A percentile compares a stretch with the other conserved stretches of the same genome.
Evolutionary conservation across 257 asterid species (phyloP).

Genomic region (Thymus quinquecostatus): DNA sequence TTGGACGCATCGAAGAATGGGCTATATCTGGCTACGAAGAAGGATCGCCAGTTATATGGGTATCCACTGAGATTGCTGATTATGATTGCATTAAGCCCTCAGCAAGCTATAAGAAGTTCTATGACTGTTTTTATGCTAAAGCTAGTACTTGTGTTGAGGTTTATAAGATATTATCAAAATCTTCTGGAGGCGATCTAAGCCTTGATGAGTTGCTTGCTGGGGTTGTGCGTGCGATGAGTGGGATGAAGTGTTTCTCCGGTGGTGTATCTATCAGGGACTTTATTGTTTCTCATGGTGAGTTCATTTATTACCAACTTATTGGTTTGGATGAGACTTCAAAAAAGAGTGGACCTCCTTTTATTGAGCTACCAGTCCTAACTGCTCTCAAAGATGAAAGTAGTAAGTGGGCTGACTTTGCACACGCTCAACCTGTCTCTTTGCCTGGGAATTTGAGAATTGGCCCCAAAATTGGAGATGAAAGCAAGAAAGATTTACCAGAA

Average conservation of each 20-base stretch:
- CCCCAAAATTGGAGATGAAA: slow-evolving; percentile 45
- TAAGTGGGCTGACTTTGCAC: slow-evolving; percentile 40
- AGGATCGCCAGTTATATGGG: slow-evolving; percentile 85
- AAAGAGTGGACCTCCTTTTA: slow-evolving; percentile 55
- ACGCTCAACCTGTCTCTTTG: slow-evolving; percentile 41
- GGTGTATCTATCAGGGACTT: slow-evolving; percentile 78
- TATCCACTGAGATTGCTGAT: slow-evolving; percentile 80
- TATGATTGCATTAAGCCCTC: slow-evolving; percentile 87
- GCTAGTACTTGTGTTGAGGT: slow-evolving; percentile 81
- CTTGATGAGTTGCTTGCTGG: slow-evolving; percentile 94
- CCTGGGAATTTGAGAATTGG: slow-evolving; percentile 63
- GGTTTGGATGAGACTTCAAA: slow-evolving; percentile 89
- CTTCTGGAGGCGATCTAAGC: slow-evolving; percentile 66
- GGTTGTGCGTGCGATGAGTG: slow-evolving; percentile 80
- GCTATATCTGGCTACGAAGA: slow-evolving; percentile 96
- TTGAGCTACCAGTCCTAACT: slow-evolving; percentile 62
- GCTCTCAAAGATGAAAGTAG: slow-evolving; percentile 69
- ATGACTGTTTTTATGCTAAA: slow-evolving; percentile 80
- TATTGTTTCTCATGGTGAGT: slow-evolving; percentile 78
- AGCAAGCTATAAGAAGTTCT: slow-evolving; percentile 71
- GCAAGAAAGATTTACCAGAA: slow-evolving; percentile 35
- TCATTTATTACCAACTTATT: slow-evolving; percentile 77
- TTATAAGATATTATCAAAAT: slow-evolving; percentile 69
- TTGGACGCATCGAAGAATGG: slow-evolving; percentile 97
- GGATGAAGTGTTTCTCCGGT: slow-evolving; percentile 70